Percentiles rank a stretch among this genome's conserved stretches.
These are phyloP conservation scores for Eucalyptus marginata DNA, from an alignment of 345 rosid genomes.

Conservation along the genomic window DNA sequence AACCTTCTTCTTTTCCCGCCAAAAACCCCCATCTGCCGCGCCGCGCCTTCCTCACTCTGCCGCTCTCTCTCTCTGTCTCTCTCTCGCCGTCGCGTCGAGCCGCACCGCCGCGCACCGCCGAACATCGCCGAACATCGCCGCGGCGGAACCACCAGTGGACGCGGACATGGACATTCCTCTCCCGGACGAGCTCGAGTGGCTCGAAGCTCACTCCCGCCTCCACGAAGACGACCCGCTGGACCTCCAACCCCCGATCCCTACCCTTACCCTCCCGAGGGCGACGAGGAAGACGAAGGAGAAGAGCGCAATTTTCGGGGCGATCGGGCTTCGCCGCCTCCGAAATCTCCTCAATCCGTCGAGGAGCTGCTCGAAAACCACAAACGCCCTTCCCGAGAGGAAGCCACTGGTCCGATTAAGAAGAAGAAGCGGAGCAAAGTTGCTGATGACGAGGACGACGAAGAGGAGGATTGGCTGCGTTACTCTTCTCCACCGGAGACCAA, in stretches of 20 bases:
- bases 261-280: constrained; percentile 15
- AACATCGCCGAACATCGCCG: neutral
- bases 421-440: constrained; percentile 47
- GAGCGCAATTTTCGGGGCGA: neutral
- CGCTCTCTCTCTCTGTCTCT: neutral
- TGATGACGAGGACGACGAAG: neutral
- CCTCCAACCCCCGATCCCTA: constrained; percentile 12
- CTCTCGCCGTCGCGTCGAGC: neutral
- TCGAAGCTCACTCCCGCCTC: constrained; percentile 49
- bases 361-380: constrained; percentile 19
- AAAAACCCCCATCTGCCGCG: neutral
- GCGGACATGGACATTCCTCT: constrained; percentile 68
- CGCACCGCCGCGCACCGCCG: neutral
- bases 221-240: constrained; percentile 37
- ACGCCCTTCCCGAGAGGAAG: constrained; percentile 32
- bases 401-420: constrained; percentile 4
- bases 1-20: neutral
- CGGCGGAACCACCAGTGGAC: neutral
- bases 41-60: neutral
- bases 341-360: neutral
- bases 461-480: constrained; percentile 60
- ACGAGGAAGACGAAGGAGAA: neutral
- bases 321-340: constrained; percentile 1
- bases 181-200: constrained; percentile 88
- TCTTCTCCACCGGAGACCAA: constrained; percentile 25